A percentile compares a stretch with the other conserved stretches of the same genome.
Conservation (phyloP, 257 asterid genomes). For the Primulina huaijiensis region DNA sequence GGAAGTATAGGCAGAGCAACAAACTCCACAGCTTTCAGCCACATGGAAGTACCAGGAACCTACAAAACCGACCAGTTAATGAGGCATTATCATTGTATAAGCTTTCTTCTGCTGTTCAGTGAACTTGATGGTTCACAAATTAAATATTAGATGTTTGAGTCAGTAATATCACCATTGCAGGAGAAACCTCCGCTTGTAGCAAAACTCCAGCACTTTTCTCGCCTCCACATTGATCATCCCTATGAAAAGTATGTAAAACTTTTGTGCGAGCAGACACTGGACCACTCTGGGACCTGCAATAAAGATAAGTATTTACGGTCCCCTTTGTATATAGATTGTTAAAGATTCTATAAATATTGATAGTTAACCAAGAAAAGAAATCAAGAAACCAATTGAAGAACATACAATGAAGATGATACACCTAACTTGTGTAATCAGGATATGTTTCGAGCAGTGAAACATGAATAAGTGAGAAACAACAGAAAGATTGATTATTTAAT, state of each 20-base stretch:
- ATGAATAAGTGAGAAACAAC: background rate
- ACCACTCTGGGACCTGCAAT: conserved; percentile 68
- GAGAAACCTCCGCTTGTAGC: conserved; percentile 60
- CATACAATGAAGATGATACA: conserved; percentile 70
- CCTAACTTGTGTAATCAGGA: no score
- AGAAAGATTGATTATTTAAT: background rate
- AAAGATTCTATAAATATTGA: background rate
- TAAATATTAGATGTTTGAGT: conserved; percentile 8
- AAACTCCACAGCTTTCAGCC: conserved; percentile 70
- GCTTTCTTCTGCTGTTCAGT: background rate
- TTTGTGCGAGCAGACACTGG: conserved; percentile 74
- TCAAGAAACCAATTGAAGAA: conserved; percentile 9
- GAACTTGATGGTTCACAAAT: background rate
- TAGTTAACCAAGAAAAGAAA: conserved; percentile 1
- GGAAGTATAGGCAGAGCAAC: conserved; percentile 79
- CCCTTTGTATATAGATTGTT: conserved; percentile 1
- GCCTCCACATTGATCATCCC: conserved; percentile 30
- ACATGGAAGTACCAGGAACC: conserved; percentile 39
- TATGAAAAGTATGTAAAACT: conserved; percentile 48
- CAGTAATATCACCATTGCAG: conserved; percentile 38
- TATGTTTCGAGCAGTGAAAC: conserved; percentile 2
- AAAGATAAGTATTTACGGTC: background rate
- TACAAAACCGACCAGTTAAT: conserved; percentile 24
- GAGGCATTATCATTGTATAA: background rate
- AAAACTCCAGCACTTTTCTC: conserved; percentile 76